Conservation (phyloP, 2,329 filamentous ascomycete genomes). For the Talaromyces sp. region DNA sequence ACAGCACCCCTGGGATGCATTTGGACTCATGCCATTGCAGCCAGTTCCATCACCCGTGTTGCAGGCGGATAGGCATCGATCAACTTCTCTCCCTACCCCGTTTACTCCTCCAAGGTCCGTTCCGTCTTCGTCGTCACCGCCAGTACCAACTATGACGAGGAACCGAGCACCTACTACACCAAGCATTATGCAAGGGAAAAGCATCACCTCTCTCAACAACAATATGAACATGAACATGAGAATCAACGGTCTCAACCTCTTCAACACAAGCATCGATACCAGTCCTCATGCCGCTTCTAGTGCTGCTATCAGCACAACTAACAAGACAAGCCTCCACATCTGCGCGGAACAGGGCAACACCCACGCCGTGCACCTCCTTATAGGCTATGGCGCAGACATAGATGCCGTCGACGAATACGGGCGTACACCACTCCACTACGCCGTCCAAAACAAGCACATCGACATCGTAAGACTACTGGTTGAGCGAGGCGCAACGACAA, state of each 20-base stretch:
- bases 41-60: conserved; percentile 1
- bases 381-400: conserved; percentile 10
- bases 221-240: not conserved
- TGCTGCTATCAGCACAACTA: not conserved
- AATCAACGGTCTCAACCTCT: not conserved
- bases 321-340: conserved; percentile 7
- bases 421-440: conserved; percentile 13
- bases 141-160: not conserved
- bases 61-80: conserved; percentile 12
- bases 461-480: conserved; percentile 4
- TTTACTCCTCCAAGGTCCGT: conserved; percentile 16
- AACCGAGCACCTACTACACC: not conserved
- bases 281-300: not conserved
- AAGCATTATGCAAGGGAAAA: not conserved
- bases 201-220: not conserved
- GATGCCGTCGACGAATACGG: conserved; percentile 9
- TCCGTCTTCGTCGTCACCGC: conserved; percentile 4
- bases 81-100: conserved; percentile 12
- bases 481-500: conserved; percentile 2
- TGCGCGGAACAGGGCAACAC: conserved; percentile 11
- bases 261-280: conserved; percentile 2
- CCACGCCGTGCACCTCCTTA: conserved; percentile 1
- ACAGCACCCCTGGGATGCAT: conserved; percentile 9
- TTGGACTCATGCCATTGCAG: conserved; percentile 13
- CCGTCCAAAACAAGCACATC: conserved; percentile 4